Conservation (phyloP, 768 basidiomycete genomes). For the Phanerochaete sordida region DNA sequence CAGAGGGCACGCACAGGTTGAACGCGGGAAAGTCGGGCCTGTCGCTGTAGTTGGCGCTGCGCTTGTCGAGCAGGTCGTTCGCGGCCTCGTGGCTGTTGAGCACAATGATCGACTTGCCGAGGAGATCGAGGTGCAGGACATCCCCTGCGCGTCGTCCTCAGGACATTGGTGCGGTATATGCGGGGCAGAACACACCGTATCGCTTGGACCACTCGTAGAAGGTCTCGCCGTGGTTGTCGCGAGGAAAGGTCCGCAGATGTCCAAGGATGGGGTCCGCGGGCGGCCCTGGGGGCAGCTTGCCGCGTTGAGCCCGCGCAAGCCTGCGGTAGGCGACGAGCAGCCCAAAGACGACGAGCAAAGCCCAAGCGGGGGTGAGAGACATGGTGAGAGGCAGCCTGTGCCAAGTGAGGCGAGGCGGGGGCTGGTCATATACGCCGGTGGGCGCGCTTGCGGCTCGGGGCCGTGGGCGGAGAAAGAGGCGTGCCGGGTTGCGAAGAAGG, state of each 20-base stretch:
- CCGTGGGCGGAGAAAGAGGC: no score
- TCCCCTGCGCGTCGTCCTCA: slow-evolving; percentile 18
- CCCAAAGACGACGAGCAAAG: not conserved
- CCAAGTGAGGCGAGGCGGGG: no score
- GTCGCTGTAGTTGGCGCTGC: slow-evolving; percentile 35
- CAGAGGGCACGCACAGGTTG: slow-evolving; percentile 7
- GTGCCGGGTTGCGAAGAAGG: no score
- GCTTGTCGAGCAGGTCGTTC: slow-evolving; percentile 34
- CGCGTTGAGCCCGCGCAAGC: not conserved
- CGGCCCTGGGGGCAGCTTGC: slow-evolving; percentile 30
- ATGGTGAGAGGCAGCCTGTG: no score
- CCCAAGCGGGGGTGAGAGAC: no score
- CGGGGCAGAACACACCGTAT: slow-evolving; percentile 14
- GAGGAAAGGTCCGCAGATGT: slow-evolving; percentile 33
- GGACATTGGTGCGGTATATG: not conserved
- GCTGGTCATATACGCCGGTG: no score
- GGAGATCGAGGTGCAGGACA: slow-evolving; percentile 27
- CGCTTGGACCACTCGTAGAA: slow-evolving; percentile 31
- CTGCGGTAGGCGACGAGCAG: not conserved
- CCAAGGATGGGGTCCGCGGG: slow-evolving; percentile 36
- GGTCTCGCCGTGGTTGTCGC: slow-evolving; percentile 21
- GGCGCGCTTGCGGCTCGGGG: no score
- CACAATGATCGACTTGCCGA: slow-evolving; percentile 31
- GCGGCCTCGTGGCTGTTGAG: slow-evolving; percentile 30
- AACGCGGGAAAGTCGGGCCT: slow-evolving; percentile 29